These are phyloP conservation scores for Diaporthe caulivora DNA, from an alignment of 2,329 filamentous ascomycete genomes.

Conservation along the genomic window DNA sequence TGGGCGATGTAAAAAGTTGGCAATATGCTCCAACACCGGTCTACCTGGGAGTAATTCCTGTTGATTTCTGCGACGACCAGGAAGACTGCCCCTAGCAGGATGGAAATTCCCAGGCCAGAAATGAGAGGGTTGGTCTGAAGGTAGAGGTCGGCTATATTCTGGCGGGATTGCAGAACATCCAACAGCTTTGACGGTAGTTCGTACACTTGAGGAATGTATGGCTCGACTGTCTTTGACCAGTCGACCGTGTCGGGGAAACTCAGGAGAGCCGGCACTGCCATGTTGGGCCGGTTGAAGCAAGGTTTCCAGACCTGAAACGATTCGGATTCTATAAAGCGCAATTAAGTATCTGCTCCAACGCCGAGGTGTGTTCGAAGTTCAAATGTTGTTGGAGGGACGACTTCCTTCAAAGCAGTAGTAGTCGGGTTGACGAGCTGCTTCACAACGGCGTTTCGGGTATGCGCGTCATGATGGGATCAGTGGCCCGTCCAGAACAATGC, in stretches of 20 bases:
- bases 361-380: neutral
- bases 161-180: constrained; percentile 69
- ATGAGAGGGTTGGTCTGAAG: constrained; percentile 88
- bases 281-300: constrained; percentile 46
- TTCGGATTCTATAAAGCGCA: neutral
- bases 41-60: constrained; percentile 96
- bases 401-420: neutral
- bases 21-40: constrained; percentile 90
- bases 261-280: constrained; percentile 80
- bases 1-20: constrained; percentile 90
- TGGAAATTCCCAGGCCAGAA: constrained; percentile 77
- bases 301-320: no score
- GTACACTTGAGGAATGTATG: constrained; percentile 78
- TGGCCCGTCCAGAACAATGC: constrained; percentile 1
- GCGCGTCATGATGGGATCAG: constrained; percentile 39
- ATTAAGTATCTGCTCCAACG: neutral
- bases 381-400: neutral
- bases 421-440: neutral
- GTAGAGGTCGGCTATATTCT: constrained; percentile 79
- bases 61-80: constrained; percentile 86
- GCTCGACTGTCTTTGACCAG: constrained; percentile 79
- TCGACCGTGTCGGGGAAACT: constrained; percentile 81
- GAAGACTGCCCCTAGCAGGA: constrained; percentile 79
- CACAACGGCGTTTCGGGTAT: constrained; percentile 16
- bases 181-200: constrained; percentile 76